phyloP scores from a whole-genome alignment of 768 basidiomycete genomes.

The Leucocoprinus birnbaumii region DNA sequence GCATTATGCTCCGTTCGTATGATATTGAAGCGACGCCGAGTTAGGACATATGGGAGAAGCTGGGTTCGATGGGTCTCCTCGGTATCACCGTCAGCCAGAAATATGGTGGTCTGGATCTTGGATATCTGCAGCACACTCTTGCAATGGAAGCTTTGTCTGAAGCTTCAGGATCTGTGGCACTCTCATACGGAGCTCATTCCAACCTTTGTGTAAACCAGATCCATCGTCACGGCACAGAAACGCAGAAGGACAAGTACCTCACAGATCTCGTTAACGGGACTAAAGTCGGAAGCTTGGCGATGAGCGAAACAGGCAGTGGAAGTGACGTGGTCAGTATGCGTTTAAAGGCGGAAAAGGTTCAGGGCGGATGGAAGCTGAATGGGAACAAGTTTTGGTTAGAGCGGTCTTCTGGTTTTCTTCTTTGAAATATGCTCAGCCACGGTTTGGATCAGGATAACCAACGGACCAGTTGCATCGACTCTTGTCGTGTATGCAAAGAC shows the following conservation, averaged over 20 bases:
- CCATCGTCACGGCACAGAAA: slow-evolving; percentile 77
- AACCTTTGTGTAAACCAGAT: slow-evolving; percentile 90
- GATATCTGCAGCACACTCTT: slow-evolving; percentile 85
- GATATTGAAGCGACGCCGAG: slow-evolving; percentile 8
- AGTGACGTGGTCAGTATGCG: slow-evolving; percentile 97
- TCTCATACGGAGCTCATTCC: slow-evolving; percentile 91
- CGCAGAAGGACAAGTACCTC: slow-evolving; percentile 84
- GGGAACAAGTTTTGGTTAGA: slow-evolving; percentile 92
- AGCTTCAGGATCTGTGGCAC: slow-evolving; percentile 88
- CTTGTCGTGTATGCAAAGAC: slow-evolving; percentile 94
- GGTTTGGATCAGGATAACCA: slow-evolving; percentile 73
- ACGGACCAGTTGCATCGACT: slow-evolving; percentile 89
- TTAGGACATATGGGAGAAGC: slow-evolving; percentile 84
- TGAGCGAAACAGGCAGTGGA: slow-evolving; percentile 91
- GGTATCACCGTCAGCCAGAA: slow-evolving; percentile 80
- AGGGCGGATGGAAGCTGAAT: slow-evolving; percentile 76
- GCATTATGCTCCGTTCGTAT: slow-evolving; percentile 1
- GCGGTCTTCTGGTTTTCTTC: neutral
- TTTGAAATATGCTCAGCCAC: slow-evolving; percentile 6
- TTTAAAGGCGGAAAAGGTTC: slow-evolving; percentile 73
- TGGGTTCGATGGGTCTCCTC: slow-evolving; percentile 90
- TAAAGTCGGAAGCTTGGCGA: slow-evolving; percentile 88
- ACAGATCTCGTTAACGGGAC: slow-evolving; percentile 76
- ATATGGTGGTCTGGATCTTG: slow-evolving; percentile 80
- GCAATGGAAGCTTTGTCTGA: slow-evolving; percentile 94